Percentiles rank a stretch among this genome's conserved stretches.
These are phyloP conservation scores for Nicotiana knightiana DNA, from an alignment of 257 asterid species.

Conservation along the genomic window DNA sequence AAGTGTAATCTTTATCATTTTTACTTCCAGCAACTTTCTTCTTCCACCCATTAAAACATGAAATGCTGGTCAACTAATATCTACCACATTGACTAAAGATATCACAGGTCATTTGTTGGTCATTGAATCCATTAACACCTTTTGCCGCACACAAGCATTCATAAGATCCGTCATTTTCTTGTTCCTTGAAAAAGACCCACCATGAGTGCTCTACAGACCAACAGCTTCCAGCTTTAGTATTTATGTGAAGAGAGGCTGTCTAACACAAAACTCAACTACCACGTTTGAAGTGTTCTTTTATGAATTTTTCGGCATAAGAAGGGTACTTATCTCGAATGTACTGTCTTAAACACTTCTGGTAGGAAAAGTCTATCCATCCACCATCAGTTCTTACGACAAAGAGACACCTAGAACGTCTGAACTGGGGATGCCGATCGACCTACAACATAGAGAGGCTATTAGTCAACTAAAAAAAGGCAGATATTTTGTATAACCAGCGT, in stretches of 20 bases:
- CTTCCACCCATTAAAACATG: conserved; percentile 13
- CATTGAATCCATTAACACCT: conserved; percentile 9
- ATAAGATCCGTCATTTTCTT: conserved; percentile 9
- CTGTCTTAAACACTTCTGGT: conserved; percentile 84
- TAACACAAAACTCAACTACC: conserved; percentile 33
- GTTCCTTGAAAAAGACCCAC: neutral
- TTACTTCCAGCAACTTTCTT: conserved; percentile 11
- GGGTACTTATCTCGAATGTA: conserved; percentile 75
- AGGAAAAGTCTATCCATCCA: conserved; percentile 94
- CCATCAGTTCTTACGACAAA: conserved; percentile 91
- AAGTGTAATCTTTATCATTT: neutral
- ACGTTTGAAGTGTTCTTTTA: conserved; percentile 66
- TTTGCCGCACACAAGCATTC: conserved; percentile 14
- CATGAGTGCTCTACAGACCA: neutral
- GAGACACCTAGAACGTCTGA: conserved; percentile 76
- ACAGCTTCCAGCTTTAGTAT: neutral
- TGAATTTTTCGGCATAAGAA: conserved; percentile 63
- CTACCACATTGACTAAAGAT: conserved; percentile 34
- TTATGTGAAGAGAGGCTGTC: conserved; percentile 10
- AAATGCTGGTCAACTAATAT: conserved; percentile 21
- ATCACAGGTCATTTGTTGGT: conserved; percentile 9
- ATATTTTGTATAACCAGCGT: neutral
- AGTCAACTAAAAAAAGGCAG: neutral
- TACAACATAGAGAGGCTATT: conserved; percentile 19
- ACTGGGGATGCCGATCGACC: conserved; percentile 96